A percentile compares a stretch with the other conserved stretches of the same genome.
phyloP scores from a whole-genome alignment of 73 alveolate genomes.

The Blepharisma stoltei region DNA sequence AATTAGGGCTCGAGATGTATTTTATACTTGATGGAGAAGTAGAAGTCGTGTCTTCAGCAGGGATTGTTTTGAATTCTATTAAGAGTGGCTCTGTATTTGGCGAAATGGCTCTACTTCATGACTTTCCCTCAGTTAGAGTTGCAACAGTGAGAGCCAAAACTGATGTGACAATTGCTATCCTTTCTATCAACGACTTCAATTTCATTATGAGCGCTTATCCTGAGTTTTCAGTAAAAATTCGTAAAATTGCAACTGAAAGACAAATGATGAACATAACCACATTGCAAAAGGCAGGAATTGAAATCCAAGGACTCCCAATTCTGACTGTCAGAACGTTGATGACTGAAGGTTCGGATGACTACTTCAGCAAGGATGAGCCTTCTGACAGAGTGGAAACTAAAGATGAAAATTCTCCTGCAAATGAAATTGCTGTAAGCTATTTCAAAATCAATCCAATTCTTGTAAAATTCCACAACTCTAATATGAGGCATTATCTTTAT shows the following conservation, averaged over 20 bases:
- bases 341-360: no score
- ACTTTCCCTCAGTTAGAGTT: constrained; percentile 15
- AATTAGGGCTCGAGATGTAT: constrained; percentile 57
- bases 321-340: no score
- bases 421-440: background rate
- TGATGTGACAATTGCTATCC: constrained; percentile 43
- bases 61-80: constrained; percentile 30
- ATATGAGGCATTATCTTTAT: no score
- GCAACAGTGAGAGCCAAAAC: constrained; percentile 46
- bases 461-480: no score
- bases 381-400: no score
- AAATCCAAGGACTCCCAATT: no score
- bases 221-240: constrained; percentile 31
- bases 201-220: constrained; percentile 50
- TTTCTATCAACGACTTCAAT: constrained; percentile 45
- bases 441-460: no score
- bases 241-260: constrained; percentile 31
- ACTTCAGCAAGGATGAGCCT: no score
- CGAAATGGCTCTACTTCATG: constrained; percentile 25
- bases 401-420: background rate
- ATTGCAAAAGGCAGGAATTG: background rate
- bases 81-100: constrained; percentile 44
- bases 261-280: constrained; percentile 11
- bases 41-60: constrained; percentile 26
- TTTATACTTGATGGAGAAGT: constrained; percentile 57